A percentile compares a stretch with the other conserved stretches of the same genome.
phyloP scores from a whole-genome alignment of 2,329 filamentous ascomycete genomes.

The Sporothrix humicola region DNA sequence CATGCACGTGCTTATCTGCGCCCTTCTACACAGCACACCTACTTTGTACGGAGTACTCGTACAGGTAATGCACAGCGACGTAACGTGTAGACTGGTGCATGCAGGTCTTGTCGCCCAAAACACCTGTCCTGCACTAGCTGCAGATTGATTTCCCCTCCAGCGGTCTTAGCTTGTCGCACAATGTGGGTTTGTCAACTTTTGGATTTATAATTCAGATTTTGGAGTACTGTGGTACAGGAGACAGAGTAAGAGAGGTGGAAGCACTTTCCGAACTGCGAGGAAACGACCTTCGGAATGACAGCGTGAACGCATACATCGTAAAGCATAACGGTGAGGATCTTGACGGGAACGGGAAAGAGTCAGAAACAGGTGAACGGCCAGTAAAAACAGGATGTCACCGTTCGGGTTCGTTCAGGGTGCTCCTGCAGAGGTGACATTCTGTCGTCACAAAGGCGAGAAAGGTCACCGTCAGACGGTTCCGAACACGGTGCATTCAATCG shows the following conservation, averaged over 20 bases:
- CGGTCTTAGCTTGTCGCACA: constrained; percentile 3
- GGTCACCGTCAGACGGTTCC: not conserved
- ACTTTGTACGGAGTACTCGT: too few species aligned
- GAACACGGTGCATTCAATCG: not conserved
- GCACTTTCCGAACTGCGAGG: too few species aligned
- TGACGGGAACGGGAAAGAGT: not conserved
- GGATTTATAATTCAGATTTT: constrained; percentile 25
- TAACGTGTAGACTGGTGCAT: not conserved
- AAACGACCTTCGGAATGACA: too few species aligned
- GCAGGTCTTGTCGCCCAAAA: too few species aligned
- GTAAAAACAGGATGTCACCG: not conserved
- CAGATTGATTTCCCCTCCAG: not conserved
- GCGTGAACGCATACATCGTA: too few species aligned
- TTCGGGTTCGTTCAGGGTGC: not conserved
- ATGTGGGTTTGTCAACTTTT: constrained; percentile 22
- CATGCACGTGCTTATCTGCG: not conserved
- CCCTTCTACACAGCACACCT: too few species aligned
- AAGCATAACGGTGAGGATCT: not conserved
- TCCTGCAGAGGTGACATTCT: too few species aligned
- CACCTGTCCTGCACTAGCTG: constrained; percentile 3
- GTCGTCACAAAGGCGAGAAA: too few species aligned
- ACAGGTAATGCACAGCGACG: not conserved
- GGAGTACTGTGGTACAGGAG: too few species aligned
- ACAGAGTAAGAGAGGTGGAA: too few species aligned
- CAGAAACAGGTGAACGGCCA: not conserved